Evolutionary conservation across 2,329 filamentous ascomycete species (phyloP), one percentile per base, ranked within the genome.

Genomic region (Tympanopsis confertula): DNA sequence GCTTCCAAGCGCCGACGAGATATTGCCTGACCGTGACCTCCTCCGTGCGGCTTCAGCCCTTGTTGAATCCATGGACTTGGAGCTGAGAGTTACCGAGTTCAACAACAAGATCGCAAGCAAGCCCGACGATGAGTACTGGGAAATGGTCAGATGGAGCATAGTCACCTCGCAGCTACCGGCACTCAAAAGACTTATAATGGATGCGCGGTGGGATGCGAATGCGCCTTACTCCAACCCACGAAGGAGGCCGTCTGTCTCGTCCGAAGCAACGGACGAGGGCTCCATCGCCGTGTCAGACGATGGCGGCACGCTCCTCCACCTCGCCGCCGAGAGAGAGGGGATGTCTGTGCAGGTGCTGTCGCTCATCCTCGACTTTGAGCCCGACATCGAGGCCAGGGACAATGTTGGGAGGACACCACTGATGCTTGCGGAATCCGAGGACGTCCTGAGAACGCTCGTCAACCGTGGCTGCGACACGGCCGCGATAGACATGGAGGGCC

Each of bases 301-400:
- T 2, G 51, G 50, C 3, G 37, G 39, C n/a, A 56, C 57, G 0
- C 58, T 59, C 1, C 39, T 60, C 3, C 49, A 46, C 3, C 47
- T 57, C 35, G 51, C 57, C 3, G 48, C 61, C 18, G 20, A 20
- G 7, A 26, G 7, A 26, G 22, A 26, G n/a, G 22, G n/a, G 7
- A 7, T 26, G 22, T 10, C 7, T n/a, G 7, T 26, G 22, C 7
- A 26, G 5, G 37, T 35, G 5, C 29, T 42, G 18, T 4, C n/a
- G 19, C 13, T 30, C 4, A 38, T 44, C 3, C 20, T 42, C 20
- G 17, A 18, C n/a, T 20, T 15, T 10, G 38, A 40, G 4, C 37
- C 40, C 3, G 29, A 26, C 20, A 14, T 29, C 3, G 19, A 44
- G 29, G 19, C 33, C 20, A 35, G 39, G 24, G 38, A 40, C 26